Conservation (phyloP, 2,329 filamentous ascomycete genomes). For the Hypoxylon sp. region DNA sequence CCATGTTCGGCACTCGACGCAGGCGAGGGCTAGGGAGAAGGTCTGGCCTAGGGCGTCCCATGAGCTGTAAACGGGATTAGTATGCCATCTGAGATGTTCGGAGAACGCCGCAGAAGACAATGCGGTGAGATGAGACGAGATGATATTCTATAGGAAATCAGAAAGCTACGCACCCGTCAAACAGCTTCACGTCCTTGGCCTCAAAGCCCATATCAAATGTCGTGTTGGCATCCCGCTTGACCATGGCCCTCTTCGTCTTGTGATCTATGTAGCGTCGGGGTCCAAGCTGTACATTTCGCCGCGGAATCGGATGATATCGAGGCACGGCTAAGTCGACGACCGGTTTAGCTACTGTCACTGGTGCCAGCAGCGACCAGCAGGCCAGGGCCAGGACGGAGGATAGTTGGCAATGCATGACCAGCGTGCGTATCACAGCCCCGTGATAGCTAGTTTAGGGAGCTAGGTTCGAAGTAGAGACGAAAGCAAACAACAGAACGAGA, state of each 20-base stretch:
- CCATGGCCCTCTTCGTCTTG: constrained; percentile 16
- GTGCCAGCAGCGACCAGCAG: constrained; percentile 26
- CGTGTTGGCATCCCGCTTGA: constrained; percentile 35
- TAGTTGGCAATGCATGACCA: constrained; percentile 21
- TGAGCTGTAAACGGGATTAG: constrained; percentile 16
- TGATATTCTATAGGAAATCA: background rate
- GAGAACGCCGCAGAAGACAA: background rate
- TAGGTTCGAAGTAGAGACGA: too few species aligned
- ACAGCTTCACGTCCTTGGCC: constrained; percentile 29
- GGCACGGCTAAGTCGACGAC: constrained; percentile 3
- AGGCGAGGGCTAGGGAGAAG: constrained; percentile 34
- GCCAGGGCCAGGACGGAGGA: constrained; percentile 5
- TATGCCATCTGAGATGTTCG: background rate
- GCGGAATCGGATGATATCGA: constrained; percentile 4
- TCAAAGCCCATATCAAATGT: constrained; percentile 34
- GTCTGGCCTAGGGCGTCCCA: constrained; percentile 15
- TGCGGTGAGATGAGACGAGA: background rate
- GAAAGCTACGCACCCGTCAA: constrained; percentile 35
- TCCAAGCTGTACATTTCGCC: constrained; percentile 21
- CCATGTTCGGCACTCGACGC: constrained; percentile 38
- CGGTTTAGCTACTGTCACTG: constrained; percentile 20
- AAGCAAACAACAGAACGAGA: constrained; percentile 3
- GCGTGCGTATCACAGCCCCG: background rate
- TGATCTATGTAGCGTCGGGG: constrained; percentile 11
- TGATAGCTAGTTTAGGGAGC: too few species aligned